A percentile compares a stretch with the other conserved stretches of the same genome.
Conservation (phyloP, 2,329 filamentous ascomycete genomes). For the Pestalotiopsis sp. region DNA sequence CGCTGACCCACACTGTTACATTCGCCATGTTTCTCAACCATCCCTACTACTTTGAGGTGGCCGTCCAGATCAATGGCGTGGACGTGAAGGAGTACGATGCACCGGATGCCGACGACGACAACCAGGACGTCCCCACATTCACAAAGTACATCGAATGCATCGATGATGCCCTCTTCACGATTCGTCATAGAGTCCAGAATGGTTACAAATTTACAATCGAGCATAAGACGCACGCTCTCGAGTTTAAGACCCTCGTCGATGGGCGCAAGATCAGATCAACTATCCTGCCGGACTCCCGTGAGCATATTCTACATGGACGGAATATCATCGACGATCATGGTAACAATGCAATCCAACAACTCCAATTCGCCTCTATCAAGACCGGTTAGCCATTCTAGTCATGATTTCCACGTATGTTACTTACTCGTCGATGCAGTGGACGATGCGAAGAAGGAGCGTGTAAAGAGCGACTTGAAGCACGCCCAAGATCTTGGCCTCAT, state of each 20-base stretch:
- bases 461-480: conserved; percentile 25
- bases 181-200: conserved; percentile 19
- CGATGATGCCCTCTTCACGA: conserved; percentile 27
- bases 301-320: not conserved
- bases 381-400: conserved; percentile 22
- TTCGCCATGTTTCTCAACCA: conserved; percentile 29
- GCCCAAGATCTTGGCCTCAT: conserved; percentile 30
- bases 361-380: conserved; percentile 30
- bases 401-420: not conserved
- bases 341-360: conserved; percentile 18
- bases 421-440: conserved; percentile 22
- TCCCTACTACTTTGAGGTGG: conserved; percentile 27
- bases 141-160: conserved; percentile 34
- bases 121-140: conserved; percentile 15
- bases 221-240: too few species aligned
- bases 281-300: too few species aligned
- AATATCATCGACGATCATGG: not conserved
- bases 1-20: not conserved
- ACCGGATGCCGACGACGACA: conserved; percentile 21
- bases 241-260: too few species aligned
- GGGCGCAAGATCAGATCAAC: too few species aligned
- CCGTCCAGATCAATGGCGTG: conserved; percentile 22
- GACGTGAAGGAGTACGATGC: conserved; percentile 28
- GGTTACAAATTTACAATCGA: too few species aligned
- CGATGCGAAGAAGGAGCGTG: conserved; percentile 23